Conservation (phyloP, 208 protist species). For the Leishmania turanica region DNA sequence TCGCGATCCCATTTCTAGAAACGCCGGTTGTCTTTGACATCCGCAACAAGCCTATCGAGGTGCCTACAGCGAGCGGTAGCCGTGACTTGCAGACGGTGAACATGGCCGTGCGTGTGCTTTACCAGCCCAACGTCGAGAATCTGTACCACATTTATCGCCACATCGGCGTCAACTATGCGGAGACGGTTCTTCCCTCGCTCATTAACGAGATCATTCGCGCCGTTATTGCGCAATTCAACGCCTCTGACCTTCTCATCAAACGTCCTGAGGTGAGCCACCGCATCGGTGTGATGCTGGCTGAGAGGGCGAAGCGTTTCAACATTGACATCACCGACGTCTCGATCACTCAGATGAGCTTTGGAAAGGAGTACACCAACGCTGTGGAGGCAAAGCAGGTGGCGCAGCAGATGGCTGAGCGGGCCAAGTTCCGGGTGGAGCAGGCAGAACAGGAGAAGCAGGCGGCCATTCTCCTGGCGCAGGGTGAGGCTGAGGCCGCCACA, state of each 20-base stretch:
- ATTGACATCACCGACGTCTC: slow-evolving; percentile 98
- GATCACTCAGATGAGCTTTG: slow-evolving; percentile 97
- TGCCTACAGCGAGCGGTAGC: slow-evolving; percentile 90
- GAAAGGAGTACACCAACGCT: slow-evolving; percentile 95
- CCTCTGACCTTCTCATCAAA: slow-evolving; percentile 97
- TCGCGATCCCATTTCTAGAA: slow-evolving; percentile 96
- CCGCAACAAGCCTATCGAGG: slow-evolving; percentile 89
- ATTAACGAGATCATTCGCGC: slow-evolving; percentile 99
- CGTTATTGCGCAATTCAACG: slow-evolving; percentile 99
- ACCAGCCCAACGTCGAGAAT: slow-evolving; percentile 91
- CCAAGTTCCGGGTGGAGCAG: slow-evolving; percentile 95
- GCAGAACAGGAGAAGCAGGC: slow-evolving; percentile 95
- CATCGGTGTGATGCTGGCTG: slow-evolving; percentile 92
- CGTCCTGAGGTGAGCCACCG: slow-evolving; percentile 93
- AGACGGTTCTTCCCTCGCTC: slow-evolving; percentile 98
- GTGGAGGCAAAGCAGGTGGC: slow-evolving; percentile 97
- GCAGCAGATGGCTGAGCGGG: slow-evolving; percentile 96
- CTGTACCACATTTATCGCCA: slow-evolving; percentile 96
- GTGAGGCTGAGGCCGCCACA: slow-evolving; percentile 92
- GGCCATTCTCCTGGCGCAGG: slow-evolving; percentile 92
- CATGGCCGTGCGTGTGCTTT: slow-evolving; percentile 98
- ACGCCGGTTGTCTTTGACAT: slow-evolving; percentile 98
- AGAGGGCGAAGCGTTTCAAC: slow-evolving; percentile 96
- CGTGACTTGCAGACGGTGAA: slow-evolving; percentile 99
- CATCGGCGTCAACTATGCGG: slow-evolving; percentile 97